Base-by-base conservation (phyloP, 108 stramenopile species). In the Cyclostephanos tholiformis region DNA sequence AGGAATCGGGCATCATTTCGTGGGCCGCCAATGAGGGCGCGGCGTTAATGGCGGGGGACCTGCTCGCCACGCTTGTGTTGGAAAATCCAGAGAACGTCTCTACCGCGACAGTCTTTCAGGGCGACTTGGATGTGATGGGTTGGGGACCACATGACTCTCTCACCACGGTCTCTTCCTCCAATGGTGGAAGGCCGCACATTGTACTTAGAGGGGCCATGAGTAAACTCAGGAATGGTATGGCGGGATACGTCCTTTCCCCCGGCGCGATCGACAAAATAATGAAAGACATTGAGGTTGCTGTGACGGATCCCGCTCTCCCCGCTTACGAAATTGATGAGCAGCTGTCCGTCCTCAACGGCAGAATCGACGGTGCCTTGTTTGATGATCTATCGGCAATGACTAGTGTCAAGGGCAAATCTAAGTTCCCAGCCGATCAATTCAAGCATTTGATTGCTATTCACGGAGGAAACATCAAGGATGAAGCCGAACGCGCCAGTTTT, bases 81-180 rank as follows among this genome's bases (percentile, higher is more conserved):
- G 97, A 97, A 67, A 95, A 97, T 79, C 98, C 99, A 26, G 94
- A 95, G 61, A 91, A 92, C 52, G 98, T 99, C 19, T 59, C 85
- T 3, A 66, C 79, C 17, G 88, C 89, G 3, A 78, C 80, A 10
- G 76, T 92, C 5, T 97, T 95, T 73, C 72, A 88, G 29, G 96
- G 93, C 41, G 72, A 85, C 55, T 69, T 95, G 30, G 43, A 76
- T 50, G 89, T 92, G 26, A 62, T 63, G 51, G 91, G 89, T 48
- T 91, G 90, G 90, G 90, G 90, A 14, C 70, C 73, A 46, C 38
- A 20, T 32, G 70, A 63, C 38, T 64, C 79, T 6, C n/a, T 74
- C 46, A 57, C 51, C 23, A 44, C 38, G 2, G 25, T 53, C 25
- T 41, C 66, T 11, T 41, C 80, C 13, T 58, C 70, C 22, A 72